A percentile compares a stretch with the other conserved stretches of the same genome.
Evolutionary conservation across 345 rosid genomes (phyloP).

Genomic region (Pseudoturritis turrita): DNA sequence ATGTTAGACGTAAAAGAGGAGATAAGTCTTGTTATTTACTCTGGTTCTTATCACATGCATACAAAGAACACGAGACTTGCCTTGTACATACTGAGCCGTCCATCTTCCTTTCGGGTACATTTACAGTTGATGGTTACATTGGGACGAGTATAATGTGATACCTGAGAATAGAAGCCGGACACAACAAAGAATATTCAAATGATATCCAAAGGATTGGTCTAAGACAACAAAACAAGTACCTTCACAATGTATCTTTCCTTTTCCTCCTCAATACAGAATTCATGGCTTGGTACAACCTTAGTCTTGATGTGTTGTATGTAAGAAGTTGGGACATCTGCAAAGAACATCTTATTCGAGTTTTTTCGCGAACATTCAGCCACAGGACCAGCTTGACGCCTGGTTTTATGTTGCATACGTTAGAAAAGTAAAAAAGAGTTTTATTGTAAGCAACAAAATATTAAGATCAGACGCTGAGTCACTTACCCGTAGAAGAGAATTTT

Average conservation of each 20-base stretch:
- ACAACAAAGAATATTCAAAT: conserved; percentile 2
- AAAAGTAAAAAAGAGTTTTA: not conserved
- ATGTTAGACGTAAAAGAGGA: no score
- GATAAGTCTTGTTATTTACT: not conserved
- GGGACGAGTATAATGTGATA: conserved; percentile 35
- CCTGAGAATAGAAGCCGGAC: conserved; percentile 28
- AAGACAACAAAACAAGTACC: conserved; percentile 42
- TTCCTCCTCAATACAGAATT: conserved; percentile 29
- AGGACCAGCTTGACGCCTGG: conserved; percentile 18
- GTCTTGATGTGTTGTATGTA: conserved; percentile 32
- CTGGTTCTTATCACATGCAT: not conserved
- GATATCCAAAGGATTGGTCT: conserved; percentile 24
- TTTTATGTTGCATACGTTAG: not conserved
- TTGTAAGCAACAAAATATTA: not conserved
- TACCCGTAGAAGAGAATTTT: conserved; percentile 49
- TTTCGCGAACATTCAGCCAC: conserved; percentile 29
- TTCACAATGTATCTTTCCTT: conserved; percentile 51
- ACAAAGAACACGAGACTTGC: conserved; percentile 32
- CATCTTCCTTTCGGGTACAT: conserved; percentile 41
- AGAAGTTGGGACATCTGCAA: conserved; percentile 40
- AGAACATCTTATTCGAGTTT: conserved; percentile 30
- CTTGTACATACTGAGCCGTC: conserved; percentile 50
- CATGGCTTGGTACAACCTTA: conserved; percentile 38
- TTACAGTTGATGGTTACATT: conserved; percentile 46
- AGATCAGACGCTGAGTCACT: conserved; percentile 18